Evolutionary conservation across 768 basidiomycete species (phyloP), one percentile per base, ranked within the genome.

Genomic region (Russula vinacea): DNA sequence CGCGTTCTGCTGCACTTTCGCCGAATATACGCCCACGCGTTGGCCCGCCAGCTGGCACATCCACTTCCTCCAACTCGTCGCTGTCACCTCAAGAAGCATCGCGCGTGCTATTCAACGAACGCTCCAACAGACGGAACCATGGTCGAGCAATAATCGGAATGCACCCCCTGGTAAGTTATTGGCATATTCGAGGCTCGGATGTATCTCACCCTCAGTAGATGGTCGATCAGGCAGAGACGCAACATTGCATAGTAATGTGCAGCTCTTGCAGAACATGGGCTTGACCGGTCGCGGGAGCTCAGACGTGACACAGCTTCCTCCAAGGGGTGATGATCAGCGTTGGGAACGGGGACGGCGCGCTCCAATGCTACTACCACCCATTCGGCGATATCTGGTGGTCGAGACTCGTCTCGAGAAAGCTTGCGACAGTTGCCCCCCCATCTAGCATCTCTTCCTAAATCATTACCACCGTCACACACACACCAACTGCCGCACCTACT

Each of bases 71-170:
- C 67, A 70, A 75, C 64, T 71, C 77, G 58, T 61, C 76, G 24
- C 77, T 80, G 60, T 81, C 84, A 10, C 81, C 84, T 10, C 78
- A 81, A 64, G 84, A 87, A 45, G 75, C 80, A 2, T 81, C 89
- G 39, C 84, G 90, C 47, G 87, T 87, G 0, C 79, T 99, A n/a
- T 99, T 98, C 80, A 98, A 99, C 71, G 97, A 96, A 71, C 86
- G 90, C 4, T 91, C 89, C 11, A 98, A 97, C 71, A 83, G 86
- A 67, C 76, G 98, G 96, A 98, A 74, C 90, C 92, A 3, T 92
- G 90, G 70, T 83, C 79, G 61, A 82, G 79, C 67, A 64, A 81
- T 69, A 78, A 80, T 56, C 79, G 82, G 33, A 70, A 79, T 56
- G 76, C 76, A 52, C 70, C 76, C 58, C 72, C 77, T 47, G 74